Conservation (phyloP, 2,329 filamentous ascomycete genomes). For the Monosporascus sp. region DNA sequence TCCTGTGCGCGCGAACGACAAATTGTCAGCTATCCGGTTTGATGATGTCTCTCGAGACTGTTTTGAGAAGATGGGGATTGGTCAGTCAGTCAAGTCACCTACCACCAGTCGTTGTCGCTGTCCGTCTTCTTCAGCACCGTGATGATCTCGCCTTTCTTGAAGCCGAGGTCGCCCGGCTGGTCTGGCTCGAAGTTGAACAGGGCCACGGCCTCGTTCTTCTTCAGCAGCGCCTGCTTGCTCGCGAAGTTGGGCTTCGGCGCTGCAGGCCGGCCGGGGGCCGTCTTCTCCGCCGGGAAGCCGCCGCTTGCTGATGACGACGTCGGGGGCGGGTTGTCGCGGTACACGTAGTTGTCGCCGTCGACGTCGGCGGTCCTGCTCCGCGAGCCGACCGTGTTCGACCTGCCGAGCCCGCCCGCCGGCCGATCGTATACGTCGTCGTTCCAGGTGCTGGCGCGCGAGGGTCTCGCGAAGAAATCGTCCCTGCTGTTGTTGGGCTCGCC, state of each 20-base stretch:
- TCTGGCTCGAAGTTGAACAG: constrained; percentile 93
- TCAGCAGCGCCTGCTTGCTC: constrained; percentile 49
- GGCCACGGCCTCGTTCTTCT: constrained; percentile 79
- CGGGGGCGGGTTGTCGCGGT: constrained; percentile 20
- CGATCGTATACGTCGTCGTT: constrained; percentile 70
- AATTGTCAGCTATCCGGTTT: neutral
- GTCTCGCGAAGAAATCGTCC: constrained; percentile 38
- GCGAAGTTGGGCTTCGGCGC: constrained; percentile 85
- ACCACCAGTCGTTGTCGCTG: constrained; percentile 93
- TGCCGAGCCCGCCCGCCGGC: constrained; percentile 35
- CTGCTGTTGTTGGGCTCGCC: constrained; percentile 23
- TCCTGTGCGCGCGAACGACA: constrained; percentile 46
- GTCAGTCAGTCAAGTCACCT: constrained; percentile 29
- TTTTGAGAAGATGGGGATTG: neutral
- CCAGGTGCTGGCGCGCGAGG: constrained; percentile 65
- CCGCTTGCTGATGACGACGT: constrained; percentile 41
- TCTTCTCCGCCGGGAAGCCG: constrained; percentile 39
- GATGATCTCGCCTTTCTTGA: constrained; percentile 96
- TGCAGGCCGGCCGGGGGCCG: constrained; percentile 64
- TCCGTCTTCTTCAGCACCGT: constrained; percentile 93
- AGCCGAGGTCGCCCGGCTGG: constrained; percentile 84
- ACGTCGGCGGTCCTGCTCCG: constrained; percentile 14
- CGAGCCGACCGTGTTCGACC: constrained; percentile 48
- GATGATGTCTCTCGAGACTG: no score
- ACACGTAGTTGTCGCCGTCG: constrained; percentile 43